Evolutionary conservation across 1,284 basidiomycete species (phyloP), one percentile per base, ranked within the genome.

Genomic region (Athelia sp.): DNA sequence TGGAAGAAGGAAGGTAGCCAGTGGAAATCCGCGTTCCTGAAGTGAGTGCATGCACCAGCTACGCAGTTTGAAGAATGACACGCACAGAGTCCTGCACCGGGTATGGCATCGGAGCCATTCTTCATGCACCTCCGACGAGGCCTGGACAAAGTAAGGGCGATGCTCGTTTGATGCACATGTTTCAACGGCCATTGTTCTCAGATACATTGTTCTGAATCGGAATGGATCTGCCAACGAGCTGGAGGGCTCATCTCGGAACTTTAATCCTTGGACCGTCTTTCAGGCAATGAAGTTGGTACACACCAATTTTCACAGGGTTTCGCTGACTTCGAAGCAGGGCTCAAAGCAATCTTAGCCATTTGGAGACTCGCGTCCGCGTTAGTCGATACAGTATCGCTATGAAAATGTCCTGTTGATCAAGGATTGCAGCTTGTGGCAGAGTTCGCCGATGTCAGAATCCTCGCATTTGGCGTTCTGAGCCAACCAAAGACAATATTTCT

Each of bases 171-270:
- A 18, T 36, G 32, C 24, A 50, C 34, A 34, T 18, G 38, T 22
- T 29, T 36, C 43, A 18, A 34, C 51, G 24, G 11, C 19, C 23
- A 9, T 14, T 21, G 47, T 43, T 31, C 42, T 50, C 52, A 89
- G 86, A 60, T 89, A 87, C 55, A 74, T 90, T 51, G 75, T 84
- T 34, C 63, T 90, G 50, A 87, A 86, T 56, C 79, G 84, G 32
- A 87, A 82, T 58, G 84, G 86, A 32, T 74, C 82, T 22, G 83
- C 82, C 3, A 89, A 89, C 59, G 75, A 83, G 57, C 72, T 85
- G 13, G 81, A 87, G 54, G 71, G 69, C 8, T 73, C 82, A 1
- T 85, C 87, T 15, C 74, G 87, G 54, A 75, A 64, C 51, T 90
- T 81, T 61, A 81, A 79, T 56, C 84, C 87, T 9, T 56, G 81